Evolutionary conservation across 2,329 filamentous ascomycete species (phyloP).

Genomic region (Cryphonectria nitschkei): DNA sequence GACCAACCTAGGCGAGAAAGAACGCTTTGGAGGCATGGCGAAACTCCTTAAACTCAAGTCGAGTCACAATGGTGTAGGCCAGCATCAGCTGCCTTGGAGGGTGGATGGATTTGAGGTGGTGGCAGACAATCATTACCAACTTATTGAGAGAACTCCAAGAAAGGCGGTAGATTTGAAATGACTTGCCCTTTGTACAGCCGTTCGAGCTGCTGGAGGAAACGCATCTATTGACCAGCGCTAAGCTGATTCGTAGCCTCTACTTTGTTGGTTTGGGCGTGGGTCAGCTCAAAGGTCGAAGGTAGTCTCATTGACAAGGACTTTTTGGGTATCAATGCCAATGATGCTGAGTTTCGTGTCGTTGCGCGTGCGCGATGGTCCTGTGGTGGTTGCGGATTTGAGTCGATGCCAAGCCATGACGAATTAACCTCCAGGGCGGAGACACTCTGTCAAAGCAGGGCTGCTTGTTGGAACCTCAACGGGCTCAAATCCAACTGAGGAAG

Average conservation of each 20-base stretch:
- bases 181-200: constrained; percentile 31
- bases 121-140: neutral
- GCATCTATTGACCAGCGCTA: constrained; percentile 37
- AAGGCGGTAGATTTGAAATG: neutral
- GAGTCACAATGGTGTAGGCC: neutral
- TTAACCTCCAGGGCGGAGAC: neutral
- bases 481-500: constrained; percentile 40
- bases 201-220: constrained; percentile 32
- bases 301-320: neutral
- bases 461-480: neutral
- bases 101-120: neutral
- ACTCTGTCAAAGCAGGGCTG: neutral
- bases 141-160: neutral
- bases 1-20: neutral
- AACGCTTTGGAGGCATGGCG: neutral
- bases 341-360: constrained; percentile 2
- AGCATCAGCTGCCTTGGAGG: neutral
- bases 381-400: constrained; percentile 35
- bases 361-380: neutral
- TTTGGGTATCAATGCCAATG: neutral
- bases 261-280: neutral
- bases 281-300: neutral
- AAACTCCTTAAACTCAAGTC: neutral
- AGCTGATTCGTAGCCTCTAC: neutral
- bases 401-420: constrained; percentile 49